Conservation (phyloP, 2,329 filamentous ascomycete species). For the Trichoderma sp. region DNA sequence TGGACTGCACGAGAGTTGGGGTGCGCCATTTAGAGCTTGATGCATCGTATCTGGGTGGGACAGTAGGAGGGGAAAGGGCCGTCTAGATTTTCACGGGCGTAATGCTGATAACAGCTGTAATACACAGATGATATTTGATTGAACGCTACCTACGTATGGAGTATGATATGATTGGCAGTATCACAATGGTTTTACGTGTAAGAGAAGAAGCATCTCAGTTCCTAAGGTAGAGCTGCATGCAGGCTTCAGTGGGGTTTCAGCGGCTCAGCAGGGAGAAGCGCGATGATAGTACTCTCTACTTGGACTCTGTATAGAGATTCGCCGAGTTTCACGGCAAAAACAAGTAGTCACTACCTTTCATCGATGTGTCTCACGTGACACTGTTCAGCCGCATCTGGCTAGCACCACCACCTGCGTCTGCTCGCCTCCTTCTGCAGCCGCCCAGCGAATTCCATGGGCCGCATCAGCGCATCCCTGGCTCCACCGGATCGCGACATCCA, state of each 20-base stretch:
- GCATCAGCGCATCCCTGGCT: slow-evolving; percentile 20
- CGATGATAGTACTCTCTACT: neutral
- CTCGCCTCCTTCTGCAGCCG: neutral
- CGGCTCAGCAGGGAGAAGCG: neutral
- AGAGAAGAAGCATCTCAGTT: neutral
- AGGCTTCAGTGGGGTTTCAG: neutral
- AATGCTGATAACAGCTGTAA: neutral
- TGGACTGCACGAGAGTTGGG: neutral
- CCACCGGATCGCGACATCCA: slow-evolving; percentile 25
- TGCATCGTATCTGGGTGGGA: neutral
- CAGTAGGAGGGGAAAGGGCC: neutral
- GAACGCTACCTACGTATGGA: neutral
- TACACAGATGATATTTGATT: neutral
- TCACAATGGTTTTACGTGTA: neutral
- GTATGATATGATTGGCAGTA: neutral
- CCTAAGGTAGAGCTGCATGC: neutral
- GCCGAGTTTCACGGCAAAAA: too few species aligned
- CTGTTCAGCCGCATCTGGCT: neutral
- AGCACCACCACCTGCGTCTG: neutral
- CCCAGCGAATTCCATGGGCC: slow-evolving; percentile 21
- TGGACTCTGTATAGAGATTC: too few species aligned
- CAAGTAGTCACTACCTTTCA: too few species aligned
- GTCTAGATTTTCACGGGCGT: neutral
- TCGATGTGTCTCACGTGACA: neutral
- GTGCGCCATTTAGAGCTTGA: slow-evolving; percentile 18